phyloP scores from a whole-genome alignment of 495 filamentous ascomycete genomes.

The Penicillium soppii region DNA sequence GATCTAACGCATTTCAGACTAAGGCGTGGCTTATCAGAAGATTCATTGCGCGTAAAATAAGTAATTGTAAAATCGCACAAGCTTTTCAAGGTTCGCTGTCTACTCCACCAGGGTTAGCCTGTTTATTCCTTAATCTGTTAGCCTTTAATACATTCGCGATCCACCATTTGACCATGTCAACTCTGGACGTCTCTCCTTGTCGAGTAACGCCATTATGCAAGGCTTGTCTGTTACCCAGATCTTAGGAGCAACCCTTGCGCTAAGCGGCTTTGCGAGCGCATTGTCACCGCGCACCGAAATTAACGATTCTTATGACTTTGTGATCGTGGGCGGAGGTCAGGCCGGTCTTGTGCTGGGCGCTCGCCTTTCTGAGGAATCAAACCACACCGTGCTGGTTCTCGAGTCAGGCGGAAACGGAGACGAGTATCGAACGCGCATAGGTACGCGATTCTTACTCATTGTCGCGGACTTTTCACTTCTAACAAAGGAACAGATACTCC shows the following conservation, averaged over 20 bases:
- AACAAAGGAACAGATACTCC: constrained; percentile 24
- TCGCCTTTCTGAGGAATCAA: constrained; percentile 24
- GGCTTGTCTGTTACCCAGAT: background rate
- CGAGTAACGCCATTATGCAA: background rate
- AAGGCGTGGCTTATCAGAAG: constrained; percentile 1
- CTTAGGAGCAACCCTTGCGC: background rate
- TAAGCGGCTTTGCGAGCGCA: constrained; percentile 3
- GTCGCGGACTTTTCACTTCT: background rate
- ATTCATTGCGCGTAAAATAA: constrained; percentile 1
- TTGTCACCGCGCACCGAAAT: constrained; percentile 30
- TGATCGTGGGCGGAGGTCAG: constrained; percentile 47
- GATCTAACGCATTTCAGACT: background rate
- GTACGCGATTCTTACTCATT: constrained; percentile 10
- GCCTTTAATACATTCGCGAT: background rate
- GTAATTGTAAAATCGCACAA: background rate
- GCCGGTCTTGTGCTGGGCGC: constrained; percentile 32
- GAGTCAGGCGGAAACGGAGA: constrained; percentile 42
- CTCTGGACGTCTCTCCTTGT: background rate
- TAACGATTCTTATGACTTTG: constrained; percentile 42
- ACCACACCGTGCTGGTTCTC: constrained; percentile 41
- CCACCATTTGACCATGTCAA: background rate
- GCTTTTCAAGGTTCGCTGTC: background rate
- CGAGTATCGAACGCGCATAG: constrained; percentile 33
- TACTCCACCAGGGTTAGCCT: background rate
- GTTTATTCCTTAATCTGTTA: background rate